Base-by-base conservation (phyloP, 2,329 filamentous ascomycete genomes). In the Fusarium redolens region DNA sequence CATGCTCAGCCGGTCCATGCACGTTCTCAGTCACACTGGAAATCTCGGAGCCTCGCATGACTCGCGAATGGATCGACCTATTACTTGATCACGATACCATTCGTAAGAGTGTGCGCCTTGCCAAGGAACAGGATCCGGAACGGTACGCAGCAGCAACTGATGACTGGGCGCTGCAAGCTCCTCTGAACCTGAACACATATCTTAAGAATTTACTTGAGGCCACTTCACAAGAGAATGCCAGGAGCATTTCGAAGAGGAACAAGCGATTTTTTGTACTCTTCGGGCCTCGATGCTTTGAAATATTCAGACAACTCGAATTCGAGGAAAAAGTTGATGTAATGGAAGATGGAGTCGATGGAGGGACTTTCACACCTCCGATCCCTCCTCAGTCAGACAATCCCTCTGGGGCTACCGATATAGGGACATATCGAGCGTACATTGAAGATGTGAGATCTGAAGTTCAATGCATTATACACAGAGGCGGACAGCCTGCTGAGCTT, bases 211-310 rank as follows among this genome's bases (percentile, higher is more conserved):
- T 86, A 10, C 80, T 87, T 6, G 81, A 84, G 30, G 78, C 78
- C 5, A 79, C 78, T 2, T 78, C 79, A 4, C 78, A 79, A 2
- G 80, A 81, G 40, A 80, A 81, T 13, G 77, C 77, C 0, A 80
- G 85, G 48, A 86, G 81, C 55, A 89, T 90, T 40, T 87, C 87
- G 4, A 86, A 86, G 59, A 81, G 88, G 3, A 90, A 90, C 72
- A 90, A 89, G 76, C 84, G 86, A 18, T 90, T 90, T 61, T 80
- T 81, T 31, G 85, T 89, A 4, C 81, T 88, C 11, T 89, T 90
- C 63, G 86, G 87, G 1, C 81, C 82, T 8, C 84, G 85, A 7
- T 87, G 86, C 56, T 84, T 86, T 50, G 76, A 79, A 28, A 82
- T 90, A 17, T 87, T 90, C 72, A 80, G 79, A 18, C 82, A 82